Base-by-base conservation (phyloP, 1,284 basidiomycete genomes). In the Phellopilus nigrolimitatus region DNA sequence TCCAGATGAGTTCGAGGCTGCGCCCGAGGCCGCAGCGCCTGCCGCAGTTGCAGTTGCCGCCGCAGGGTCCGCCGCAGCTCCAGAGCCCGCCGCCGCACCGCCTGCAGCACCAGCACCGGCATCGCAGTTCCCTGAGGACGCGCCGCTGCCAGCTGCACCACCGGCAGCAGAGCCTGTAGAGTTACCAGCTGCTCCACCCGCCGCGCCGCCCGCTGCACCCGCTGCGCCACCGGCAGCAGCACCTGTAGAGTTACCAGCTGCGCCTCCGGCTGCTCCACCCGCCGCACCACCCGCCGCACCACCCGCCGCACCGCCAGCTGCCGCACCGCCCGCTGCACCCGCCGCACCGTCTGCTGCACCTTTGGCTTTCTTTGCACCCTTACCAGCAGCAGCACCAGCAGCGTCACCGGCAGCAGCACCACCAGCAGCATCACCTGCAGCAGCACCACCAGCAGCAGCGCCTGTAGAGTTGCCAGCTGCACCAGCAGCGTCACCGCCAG, bases 391-490 rank as follows among this genome's bases (percentile, higher is more conserved):
- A 9, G 49, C 22, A 3, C 24, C 34, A 10, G 37, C 24, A 21
- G 25, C 33, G 4, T n/a, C 15, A 7, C 8, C n/a, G 15, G 43
- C 44, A 4, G 12, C 43, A 37, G 36, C 42, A 38, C 30, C 43
- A 3, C 10, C 19, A 19, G 21, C 43, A 25, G 44, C 15, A 24
- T n/a, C 33, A 10, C n/a, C 19, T 3, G 41, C 17, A 19, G 39
- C 39, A 9, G 47, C 22, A 28, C 19, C 36, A 8, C 4, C 37
- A 7, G 42, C 31, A 21, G 13, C 43, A 24, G 41, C 28, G 13
- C 33, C 44, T 13, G 44, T 43, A 17, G 42, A 28, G 9, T 22
- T 41, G 9, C 38, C 42, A 9, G 47, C 47, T 19, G 49, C 22
- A 3, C 24, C 34, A 10, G 37, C 24, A 21, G 25, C 33, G 4